These are phyloP conservation scores for Skeletonema costatum DNA, from an alignment of 108 stramenopile genomes.

Conservation along the genomic window DNA sequence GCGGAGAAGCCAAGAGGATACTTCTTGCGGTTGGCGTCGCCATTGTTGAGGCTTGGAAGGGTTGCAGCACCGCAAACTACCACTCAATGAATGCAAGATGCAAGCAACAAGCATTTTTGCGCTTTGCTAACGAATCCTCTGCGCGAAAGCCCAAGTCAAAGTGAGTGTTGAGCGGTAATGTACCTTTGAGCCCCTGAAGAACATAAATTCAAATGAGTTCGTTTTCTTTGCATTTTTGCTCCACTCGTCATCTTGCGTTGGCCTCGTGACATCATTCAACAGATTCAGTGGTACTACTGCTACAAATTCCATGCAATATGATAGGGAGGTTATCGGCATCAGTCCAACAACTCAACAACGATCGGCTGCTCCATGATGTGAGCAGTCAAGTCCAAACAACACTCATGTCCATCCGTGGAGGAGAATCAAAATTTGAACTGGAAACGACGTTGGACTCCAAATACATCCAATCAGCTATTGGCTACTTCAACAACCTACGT, in stretches of 20 bases:
- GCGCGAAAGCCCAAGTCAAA: no score
- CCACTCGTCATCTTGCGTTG: no score
- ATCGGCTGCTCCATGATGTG: not conserved
- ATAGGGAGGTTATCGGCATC: not conserved
- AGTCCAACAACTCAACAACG: not conserved
- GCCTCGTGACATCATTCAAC: no score
- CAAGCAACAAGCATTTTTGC: no score
- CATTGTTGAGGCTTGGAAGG: not conserved
- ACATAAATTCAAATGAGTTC: no score
- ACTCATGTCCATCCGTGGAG: conserved; percentile 31
- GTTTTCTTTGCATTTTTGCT: no score
- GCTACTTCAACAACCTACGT: conserved; percentile 39
- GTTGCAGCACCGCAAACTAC: no score
- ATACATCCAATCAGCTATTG: conserved; percentile 30
- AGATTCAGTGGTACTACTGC: no score
- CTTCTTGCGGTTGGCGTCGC: conserved; percentile 2
- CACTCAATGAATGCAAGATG: no score
- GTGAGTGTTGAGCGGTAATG: no score
- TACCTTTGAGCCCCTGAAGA: no score
- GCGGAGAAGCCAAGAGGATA: conserved; percentile 49
- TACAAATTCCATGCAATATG: not conserved
- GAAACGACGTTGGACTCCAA: conserved; percentile 22
- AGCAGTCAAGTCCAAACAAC: conserved; percentile 1
- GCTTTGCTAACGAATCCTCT: no score
- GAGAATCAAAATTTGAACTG: not conserved